Conservation (phyloP, 768 basidiomycete genomes). For the Lentinula lateritia region DNA sequence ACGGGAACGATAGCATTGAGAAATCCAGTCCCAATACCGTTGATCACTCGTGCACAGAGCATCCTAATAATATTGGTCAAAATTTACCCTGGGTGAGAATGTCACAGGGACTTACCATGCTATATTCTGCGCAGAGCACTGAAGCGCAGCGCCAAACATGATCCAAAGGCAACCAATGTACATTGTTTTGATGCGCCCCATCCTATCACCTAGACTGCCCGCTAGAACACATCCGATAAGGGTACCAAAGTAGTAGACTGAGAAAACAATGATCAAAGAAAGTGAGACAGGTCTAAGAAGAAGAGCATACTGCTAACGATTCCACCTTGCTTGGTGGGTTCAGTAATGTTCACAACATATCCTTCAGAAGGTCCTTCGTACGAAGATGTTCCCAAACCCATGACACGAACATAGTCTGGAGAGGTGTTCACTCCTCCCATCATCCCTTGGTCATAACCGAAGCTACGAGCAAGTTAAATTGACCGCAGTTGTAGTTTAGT, state of each 20-base stretch:
- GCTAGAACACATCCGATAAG: slow-evolving; percentile 34
- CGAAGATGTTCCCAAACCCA: slow-evolving; percentile 33
- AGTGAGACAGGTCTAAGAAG: neutral
- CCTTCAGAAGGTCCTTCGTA: slow-evolving; percentile 35
- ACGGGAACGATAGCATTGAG: slow-evolving; percentile 40
- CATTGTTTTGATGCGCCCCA: slow-evolving; percentile 37
- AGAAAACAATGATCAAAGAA: neutral
- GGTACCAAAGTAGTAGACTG: slow-evolving; percentile 38
- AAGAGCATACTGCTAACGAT: slow-evolving; percentile 33
- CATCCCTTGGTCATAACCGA: slow-evolving; percentile 45
- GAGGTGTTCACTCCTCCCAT: slow-evolving; percentile 44
- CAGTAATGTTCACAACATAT: slow-evolving; percentile 35
- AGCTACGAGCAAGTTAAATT: slow-evolving; percentile 20
- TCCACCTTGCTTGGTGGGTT: slow-evolving; percentile 37
- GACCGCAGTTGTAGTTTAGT: neutral
- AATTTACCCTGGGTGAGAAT: neutral
- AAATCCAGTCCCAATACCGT: slow-evolving; percentile 38
- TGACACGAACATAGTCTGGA: slow-evolving; percentile 35
- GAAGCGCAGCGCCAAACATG: slow-evolving; percentile 33
- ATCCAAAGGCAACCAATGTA: slow-evolving; percentile 34
- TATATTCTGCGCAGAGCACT: slow-evolving; percentile 36
- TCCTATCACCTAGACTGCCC: slow-evolving; percentile 33
- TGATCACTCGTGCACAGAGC: slow-evolving; percentile 37
- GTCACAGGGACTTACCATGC: slow-evolving; percentile 25
- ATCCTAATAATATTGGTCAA: slow-evolving; percentile 25